phyloP scores from a whole-genome alignment of 805 yeast genomes.

The Yamadazyma laniorum region DNA sequence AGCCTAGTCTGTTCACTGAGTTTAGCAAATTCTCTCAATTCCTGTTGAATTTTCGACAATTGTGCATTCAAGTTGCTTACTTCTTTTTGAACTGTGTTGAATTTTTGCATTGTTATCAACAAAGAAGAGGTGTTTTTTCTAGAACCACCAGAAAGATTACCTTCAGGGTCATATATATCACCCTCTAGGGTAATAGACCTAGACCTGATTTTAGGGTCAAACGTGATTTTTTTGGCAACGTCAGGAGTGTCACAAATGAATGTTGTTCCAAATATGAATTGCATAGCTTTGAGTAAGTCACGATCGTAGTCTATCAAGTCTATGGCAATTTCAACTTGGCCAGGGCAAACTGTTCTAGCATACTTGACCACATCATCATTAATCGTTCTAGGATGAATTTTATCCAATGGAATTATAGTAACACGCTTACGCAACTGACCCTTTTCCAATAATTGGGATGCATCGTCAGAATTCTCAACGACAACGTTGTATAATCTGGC shows the following conservation, averaged over 20 bases:
- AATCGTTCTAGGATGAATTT: constrained; percentile 63
- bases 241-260: constrained; percentile 84
- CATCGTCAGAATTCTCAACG: constrained; percentile 83
- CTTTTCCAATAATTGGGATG: constrained; percentile 73
- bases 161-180: constrained; percentile 93
- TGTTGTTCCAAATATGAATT: constrained; percentile 87
- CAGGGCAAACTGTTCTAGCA: constrained; percentile 80
- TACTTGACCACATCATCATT: constrained; percentile 50
- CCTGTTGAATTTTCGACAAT: constrained; percentile 36
- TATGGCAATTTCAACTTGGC: constrained; percentile 85
- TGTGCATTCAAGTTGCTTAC: constrained; percentile 43
- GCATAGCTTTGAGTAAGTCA: constrained; percentile 79
- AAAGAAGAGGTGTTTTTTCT: constrained; percentile 58
- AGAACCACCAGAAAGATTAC: constrained; percentile 95
- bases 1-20: constrained; percentile 50
- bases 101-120: constrained; percentile 63
- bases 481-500: constrained; percentile 85
- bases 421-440: constrained; percentile 81
- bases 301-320: constrained; percentile 72
- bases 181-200: constrained; percentile 90
- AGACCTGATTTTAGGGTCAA: constrained; percentile 74
- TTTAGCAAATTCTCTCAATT: constrained; percentile 41
- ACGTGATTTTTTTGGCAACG: constrained; percentile 85
- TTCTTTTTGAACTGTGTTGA: constrained; percentile 45
- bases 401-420: constrained; percentile 89